These are phyloP conservation scores for Nicotiana otophora DNA, from an alignment of 257 asterid species.

Conservation along the genomic window DNA sequence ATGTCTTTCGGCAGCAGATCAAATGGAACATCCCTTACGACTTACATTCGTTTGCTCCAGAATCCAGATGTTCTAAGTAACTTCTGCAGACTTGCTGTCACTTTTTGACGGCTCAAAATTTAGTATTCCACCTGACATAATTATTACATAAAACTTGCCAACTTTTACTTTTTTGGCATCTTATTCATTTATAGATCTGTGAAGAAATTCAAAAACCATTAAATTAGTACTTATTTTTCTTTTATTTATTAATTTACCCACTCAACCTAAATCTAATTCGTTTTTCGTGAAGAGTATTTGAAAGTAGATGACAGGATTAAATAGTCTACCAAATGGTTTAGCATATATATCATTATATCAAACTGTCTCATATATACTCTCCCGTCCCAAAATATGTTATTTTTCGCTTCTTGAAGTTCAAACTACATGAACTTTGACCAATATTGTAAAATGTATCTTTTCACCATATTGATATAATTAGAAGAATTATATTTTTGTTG, in stretches of 20 bases:
- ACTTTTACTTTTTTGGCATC: background rate
- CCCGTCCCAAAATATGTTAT: no score
- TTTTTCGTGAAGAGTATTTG: background rate
- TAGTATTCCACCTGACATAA: background rate
- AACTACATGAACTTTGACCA: no score
- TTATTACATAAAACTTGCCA: no score
- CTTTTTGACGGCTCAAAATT: background rate
- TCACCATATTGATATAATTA: no score
- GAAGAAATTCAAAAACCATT: no score
- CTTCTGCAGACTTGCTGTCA: background rate
- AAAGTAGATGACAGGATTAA: background rate
- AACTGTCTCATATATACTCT: no score
- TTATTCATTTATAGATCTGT: background rate
- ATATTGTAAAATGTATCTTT: no score
- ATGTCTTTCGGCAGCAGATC: background rate
- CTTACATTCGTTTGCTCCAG: background rate
- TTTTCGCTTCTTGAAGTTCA: no score
- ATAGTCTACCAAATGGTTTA: background rate
- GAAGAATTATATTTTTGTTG: no score
- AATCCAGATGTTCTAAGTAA: background rate
- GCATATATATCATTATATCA: background rate
- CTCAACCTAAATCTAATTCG: background rate
- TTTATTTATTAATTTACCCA: background rate
- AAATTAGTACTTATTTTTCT: no score
- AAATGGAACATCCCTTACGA: background rate